Conservation (phyloP, 345 rosid species). For the Arabidopsis suecica region DNA sequence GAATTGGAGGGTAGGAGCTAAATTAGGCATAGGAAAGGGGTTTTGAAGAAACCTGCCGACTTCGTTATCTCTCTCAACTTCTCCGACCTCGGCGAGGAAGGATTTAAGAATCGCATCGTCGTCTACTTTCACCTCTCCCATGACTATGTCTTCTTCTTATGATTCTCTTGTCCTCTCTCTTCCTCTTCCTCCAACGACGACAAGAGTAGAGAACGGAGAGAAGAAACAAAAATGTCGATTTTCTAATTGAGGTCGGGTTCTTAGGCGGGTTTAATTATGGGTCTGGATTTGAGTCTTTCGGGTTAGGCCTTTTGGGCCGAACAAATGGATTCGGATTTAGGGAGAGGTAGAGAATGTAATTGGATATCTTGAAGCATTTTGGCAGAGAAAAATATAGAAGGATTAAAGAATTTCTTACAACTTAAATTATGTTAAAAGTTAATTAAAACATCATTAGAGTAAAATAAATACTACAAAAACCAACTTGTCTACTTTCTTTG, state of each 20-base stretch:
- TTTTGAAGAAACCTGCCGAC: constrained; percentile 68
- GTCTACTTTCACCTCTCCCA: constrained; percentile 62
- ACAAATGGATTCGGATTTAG: constrained; percentile 6
- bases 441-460: too few species aligned
- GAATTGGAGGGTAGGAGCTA: background rate
- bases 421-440: too few species aligned
- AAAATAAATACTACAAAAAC: too few species aligned
- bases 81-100: constrained; percentile 96
- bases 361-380: too few species aligned
- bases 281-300: background rate
- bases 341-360: background rate
- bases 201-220: constrained; percentile 30
- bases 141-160: constrained; percentile 28
- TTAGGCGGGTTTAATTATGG: constrained; percentile 11
- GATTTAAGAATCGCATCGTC: constrained; percentile 88
- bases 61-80: constrained; percentile 96
- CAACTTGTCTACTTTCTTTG: too few species aligned
- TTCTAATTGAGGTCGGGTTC: constrained; percentile 20
- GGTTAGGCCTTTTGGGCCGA: background rate
- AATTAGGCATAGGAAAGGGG: background rate
- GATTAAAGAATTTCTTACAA: too few species aligned
- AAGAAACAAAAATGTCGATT: background rate
- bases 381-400: too few species aligned
- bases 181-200: constrained; percentile 3
- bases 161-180: constrained; percentile 14